Base-by-base conservation (phyloP, 2,329 filamentous ascomycete genomes). In the Fusarium caatingaense region DNA sequence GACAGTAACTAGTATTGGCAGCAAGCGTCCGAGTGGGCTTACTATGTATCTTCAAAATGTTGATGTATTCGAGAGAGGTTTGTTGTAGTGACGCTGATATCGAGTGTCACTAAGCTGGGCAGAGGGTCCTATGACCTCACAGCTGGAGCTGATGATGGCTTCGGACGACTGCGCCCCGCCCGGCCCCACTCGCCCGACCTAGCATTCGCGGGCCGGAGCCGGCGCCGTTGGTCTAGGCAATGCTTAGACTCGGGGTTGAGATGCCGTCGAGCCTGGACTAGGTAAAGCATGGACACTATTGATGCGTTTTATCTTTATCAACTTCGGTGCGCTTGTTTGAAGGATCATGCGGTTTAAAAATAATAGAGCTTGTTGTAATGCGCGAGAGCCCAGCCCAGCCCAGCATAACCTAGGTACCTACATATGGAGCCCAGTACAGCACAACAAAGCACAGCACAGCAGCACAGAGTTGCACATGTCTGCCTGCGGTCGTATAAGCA, bases 61-160 rank as follows among this genome's bases (percentile, higher is more conserved):
- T 49, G n/a, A 30, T 42, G 41, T 59, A 32, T 53, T 27, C 13
- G 21, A 32, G 16, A 44, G 20, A 44, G 37, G 23, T 20, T 11
- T 37, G 7, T n/a, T 37, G 34, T 16, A 56, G 63, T 72, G 55
- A 68, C 60, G 66, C 54, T 53, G 60, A 60, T 50, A 60, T 69
- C 48, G 48, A 28, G 40, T 25, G 48, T 55, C 56, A 49, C 46
- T 46, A 54, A 47, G 21, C 27, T 46, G 44, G 23, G 23, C 44
- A 46, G 23, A 27, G 44, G 12, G 18, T 46, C 44, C 44, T 63
- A 69, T 73, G 71, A 73, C 71, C 68, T 73, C 71, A 73, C 63
- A 51, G 13, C 56, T 37, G 10, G 34, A 37, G 34, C 18, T 37
- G 18, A 44, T 46, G 27, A 30, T 28, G 18, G 47, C 51, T 41